phyloP scores from a whole-genome alignment of 345 rosid species.

The Eutrema heterophyllum region DNA sequence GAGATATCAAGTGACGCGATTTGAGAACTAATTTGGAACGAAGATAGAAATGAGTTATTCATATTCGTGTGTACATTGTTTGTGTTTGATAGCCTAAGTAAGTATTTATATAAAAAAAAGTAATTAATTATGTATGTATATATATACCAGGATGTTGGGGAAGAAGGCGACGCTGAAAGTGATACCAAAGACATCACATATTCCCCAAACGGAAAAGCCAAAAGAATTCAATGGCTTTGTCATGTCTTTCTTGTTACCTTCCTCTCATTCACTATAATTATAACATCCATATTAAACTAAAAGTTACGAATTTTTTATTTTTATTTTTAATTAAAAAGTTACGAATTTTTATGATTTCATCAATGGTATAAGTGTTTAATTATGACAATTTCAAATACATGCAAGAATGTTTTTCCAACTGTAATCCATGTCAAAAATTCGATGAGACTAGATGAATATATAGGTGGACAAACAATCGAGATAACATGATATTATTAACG shows the following conservation, averaged over 20 bases:
- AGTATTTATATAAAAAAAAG: background rate
- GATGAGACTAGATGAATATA: background rate
- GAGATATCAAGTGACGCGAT: background rate
- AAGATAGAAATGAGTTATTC: background rate
- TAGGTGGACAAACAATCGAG: background rate
- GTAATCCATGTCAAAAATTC: background rate
- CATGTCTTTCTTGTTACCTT: slow-evolving; percentile 39
- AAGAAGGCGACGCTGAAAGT: slow-evolving; percentile 57
- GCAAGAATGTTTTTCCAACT: background rate
- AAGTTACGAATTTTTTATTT: background rate
- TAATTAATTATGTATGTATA: background rate
- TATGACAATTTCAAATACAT: background rate
- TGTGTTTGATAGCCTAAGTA: background rate
- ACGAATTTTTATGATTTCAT: background rate
- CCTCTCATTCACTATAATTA: background rate
- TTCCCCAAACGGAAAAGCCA: slow-evolving; percentile 67
- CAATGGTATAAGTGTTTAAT: background rate
- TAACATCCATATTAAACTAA: background rate
- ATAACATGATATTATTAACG: background rate
- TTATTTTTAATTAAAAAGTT: no score
- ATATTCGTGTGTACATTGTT: background rate
- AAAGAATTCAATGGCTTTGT: slow-evolving; percentile 45
- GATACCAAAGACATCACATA: slow-evolving; percentile 56
- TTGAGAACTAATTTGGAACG: background rate
- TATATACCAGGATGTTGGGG: slow-evolving; percentile 57